Conservation (phyloP, 768 basidiomycete species). For the Dioszegia crocea region DNA sequence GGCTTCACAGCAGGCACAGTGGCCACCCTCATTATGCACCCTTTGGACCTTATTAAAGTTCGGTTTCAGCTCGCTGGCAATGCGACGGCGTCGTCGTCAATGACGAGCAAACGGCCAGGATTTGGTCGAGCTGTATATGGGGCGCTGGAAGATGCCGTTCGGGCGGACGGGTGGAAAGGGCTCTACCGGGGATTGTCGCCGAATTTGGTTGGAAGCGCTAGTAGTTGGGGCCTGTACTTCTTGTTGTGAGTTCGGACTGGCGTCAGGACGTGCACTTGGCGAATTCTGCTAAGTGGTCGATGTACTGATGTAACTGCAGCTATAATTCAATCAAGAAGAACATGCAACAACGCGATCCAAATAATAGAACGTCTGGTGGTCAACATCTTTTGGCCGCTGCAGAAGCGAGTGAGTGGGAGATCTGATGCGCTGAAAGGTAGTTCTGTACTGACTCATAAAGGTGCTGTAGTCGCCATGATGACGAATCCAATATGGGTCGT, state of each 20-base stretch:
- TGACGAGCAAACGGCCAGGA: slow-evolving; percentile 22
- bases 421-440: neutral
- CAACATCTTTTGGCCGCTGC: slow-evolving; percentile 85
- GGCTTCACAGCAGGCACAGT: slow-evolving; percentile 89
- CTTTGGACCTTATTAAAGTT: slow-evolving; percentile 90
- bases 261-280: neutral
- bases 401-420: slow-evolving; percentile 80
- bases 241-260: slow-evolving; percentile 67
- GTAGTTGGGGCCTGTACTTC: slow-evolving; percentile 97
- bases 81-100: neutral
- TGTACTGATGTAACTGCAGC: slow-evolving; percentile 52
- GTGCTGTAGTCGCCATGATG: slow-evolving; percentile 85
- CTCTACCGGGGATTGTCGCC: slow-evolving; percentile 84
- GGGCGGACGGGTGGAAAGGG: slow-evolving; percentile 71
- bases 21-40: slow-evolving; percentile 93
- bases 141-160: slow-evolving; percentile 68
- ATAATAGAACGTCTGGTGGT: slow-evolving; percentile 65
- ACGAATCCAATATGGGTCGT: slow-evolving; percentile 99
- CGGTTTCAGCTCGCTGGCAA: slow-evolving; percentile 81
- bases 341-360: slow-evolving; percentile 61
- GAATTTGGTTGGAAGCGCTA: slow-evolving; percentile 90
- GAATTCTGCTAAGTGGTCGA: neutral
- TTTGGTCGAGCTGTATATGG: slow-evolving; percentile 62
- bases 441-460: slow-evolving; percentile 52
- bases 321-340: slow-evolving; percentile 90